phyloP scores from a whole-genome alignment of 139 green algal species.

The Nannochloris sp. region DNA sequence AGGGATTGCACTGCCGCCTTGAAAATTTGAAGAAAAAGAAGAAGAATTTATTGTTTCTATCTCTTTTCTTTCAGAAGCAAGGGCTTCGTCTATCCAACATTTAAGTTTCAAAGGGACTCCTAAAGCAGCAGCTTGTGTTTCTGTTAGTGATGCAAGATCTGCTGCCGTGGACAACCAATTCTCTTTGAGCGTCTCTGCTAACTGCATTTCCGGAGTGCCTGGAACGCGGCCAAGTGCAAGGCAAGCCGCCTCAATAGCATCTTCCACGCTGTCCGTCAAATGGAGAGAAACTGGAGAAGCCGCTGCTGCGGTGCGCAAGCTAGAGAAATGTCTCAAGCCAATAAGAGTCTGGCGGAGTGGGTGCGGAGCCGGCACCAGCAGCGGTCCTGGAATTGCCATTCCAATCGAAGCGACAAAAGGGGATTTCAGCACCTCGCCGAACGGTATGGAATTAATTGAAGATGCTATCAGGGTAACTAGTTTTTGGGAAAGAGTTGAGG shows the following conservation, averaged over 20 bases:
- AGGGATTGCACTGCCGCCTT: neutral
- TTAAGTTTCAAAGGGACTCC: slow-evolving; percentile 19
- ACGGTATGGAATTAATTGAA: too few species aligned
- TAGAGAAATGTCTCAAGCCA: too few species aligned
- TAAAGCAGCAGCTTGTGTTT: slow-evolving; percentile 15
- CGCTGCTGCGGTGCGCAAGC: neutral
- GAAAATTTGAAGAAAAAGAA: neutral
- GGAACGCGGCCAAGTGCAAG: neutral
- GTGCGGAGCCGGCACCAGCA: too few species aligned
- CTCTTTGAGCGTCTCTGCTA: slow-evolving; percentile 4
- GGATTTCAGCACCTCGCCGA: too few species aligned
- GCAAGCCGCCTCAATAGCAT: slow-evolving; percentile 4
- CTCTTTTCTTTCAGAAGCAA: neutral
- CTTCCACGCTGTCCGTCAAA: neutral
- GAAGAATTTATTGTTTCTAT: neutral
- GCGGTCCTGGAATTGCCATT: too few species aligned
- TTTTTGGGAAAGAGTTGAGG: too few species aligned
- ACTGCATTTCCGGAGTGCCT: neutral
- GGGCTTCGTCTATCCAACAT: neutral
- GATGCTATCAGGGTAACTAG: too few species aligned
- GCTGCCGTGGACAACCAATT: slow-evolving; percentile 31
- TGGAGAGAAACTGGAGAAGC: neutral
- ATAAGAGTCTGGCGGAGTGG: too few species aligned
- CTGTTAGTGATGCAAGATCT: slow-evolving; percentile 23
- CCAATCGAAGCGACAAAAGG: too few species aligned